Base-by-base conservation (phyloP, 225 moss, liverwort and hornwort species). In the Marchantia paleacea region DNA sequence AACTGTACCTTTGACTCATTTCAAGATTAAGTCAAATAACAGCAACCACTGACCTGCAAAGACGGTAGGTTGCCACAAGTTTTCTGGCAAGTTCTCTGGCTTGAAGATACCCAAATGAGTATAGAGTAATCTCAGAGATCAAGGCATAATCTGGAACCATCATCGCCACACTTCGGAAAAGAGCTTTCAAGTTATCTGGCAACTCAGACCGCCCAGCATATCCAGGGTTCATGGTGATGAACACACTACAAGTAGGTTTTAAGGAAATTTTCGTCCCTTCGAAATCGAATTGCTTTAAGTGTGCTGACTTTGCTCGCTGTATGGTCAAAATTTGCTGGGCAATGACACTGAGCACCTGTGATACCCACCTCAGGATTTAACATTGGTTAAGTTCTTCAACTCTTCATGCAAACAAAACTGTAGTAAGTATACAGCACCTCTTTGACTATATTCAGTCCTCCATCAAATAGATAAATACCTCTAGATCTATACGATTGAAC, bases 101-200 rank as follows among this genome's bases (percentile, higher is more conserved):
- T 73, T 86, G 84, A 57, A 89, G 90, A 81, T 92, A 92, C 20
- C 90, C 92, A 79, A 84, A 92, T 63, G 92, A 92, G 75, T 89
- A 90, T 50, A 92, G 87, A 22, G 92, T 92, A 65, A 92, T 92
- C 62, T 90, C 92, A 58, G 87, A 80, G 85, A 92, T 92, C 80
- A 92, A 75, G 12, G 90, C 90, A 82, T 92, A 92, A 75, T 92
- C 90, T 61, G 92, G 92, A 82, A 92, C 92, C 92, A 92, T 92
- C 90, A 92, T 92, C 61, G 90, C 92, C 50, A 92, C 90, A 63
- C 85, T 90, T 16, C 88, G 84, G 76, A 92, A 90, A 7, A 90
- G 81, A 29, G 90, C 90, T 80, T 92, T 92, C 58, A 92, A 68
- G 75, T 91, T 91, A 78, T 91, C 91, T 77, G 91, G 91, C 79